phyloP scores from a whole-genome alignment of 176 grass and related monocot genomes.

The Paspalum notatum region DNA sequence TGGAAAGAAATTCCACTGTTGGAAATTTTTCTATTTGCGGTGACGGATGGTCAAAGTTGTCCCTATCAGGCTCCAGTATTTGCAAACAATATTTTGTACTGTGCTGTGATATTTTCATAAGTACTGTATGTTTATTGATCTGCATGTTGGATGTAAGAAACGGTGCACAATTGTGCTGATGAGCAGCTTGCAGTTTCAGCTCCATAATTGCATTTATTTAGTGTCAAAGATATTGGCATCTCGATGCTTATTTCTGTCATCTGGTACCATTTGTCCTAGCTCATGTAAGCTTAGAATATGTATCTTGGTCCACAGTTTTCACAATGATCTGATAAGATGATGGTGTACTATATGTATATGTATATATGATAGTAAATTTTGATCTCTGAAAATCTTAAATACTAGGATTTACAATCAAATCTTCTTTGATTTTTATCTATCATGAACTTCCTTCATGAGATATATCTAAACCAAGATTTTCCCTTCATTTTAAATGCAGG shows the following conservation, averaged over 20 bases:
- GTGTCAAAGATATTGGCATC: neutral
- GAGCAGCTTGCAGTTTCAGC: slow-evolving; percentile 9
- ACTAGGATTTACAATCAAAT: too few species aligned
- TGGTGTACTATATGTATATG: too few species aligned
- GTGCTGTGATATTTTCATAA: neutral
- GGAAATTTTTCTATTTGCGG: slow-evolving; percentile 16
- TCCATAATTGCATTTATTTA: slow-evolving; percentile 1
- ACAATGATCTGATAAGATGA: neutral
- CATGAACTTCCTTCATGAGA: neutral
- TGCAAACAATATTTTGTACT: neutral
- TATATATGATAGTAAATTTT: slow-evolving; percentile 26
- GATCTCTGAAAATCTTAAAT: too few species aligned
- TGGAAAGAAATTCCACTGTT: neutral
- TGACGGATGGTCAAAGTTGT: neutral
- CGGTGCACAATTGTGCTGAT: too few species aligned
- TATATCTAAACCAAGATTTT: neutral
- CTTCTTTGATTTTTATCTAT: slow-evolving; percentile 6
- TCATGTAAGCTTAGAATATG: neutral
- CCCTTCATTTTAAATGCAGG: slow-evolving; percentile 60
- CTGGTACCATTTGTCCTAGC: neutral
- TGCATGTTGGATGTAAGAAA: neutral
- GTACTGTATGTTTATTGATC: neutral
- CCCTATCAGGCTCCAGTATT: neutral
- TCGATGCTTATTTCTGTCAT: neutral
- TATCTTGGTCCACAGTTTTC: slow-evolving; percentile 3